Evolutionary conservation across 2,329 filamentous ascomycete species (phyloP).

Genomic region (Ilyonectria robusta): DNA sequence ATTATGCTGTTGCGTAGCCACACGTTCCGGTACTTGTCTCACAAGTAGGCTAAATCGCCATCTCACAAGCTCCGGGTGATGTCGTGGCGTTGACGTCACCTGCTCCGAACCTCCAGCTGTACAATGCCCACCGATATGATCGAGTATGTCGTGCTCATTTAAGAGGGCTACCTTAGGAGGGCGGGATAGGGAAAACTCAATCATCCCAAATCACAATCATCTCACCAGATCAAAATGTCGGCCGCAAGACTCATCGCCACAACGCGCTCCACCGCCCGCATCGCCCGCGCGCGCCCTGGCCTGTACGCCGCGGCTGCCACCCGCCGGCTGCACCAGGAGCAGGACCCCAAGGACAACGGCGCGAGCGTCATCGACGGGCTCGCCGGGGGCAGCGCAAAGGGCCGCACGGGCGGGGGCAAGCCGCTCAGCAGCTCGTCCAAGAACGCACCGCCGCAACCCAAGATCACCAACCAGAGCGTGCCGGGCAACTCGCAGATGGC

Average conservation of each 20-base stretch:
- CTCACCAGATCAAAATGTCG: conserved; percentile 11
- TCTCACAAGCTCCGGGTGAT: conserved; percentile 6
- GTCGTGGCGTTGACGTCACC: conserved; percentile 12
- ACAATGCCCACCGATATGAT: not conserved
- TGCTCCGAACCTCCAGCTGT: not conserved
- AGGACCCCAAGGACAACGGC: conserved; percentile 13
- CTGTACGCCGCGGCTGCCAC: conserved; percentile 21
- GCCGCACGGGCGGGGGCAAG: conserved; percentile 57
- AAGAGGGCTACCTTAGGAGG: conserved; percentile 3
- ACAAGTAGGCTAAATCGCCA: not conserved
- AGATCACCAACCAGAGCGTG: conserved; percentile 65
- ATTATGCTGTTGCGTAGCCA: not conserved
- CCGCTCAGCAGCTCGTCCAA: conserved; percentile 51
- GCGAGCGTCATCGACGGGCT: conserved; percentile 45
- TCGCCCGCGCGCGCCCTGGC: conserved; percentile 19
- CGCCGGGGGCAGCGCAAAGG: conserved; percentile 49
- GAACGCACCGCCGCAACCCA: conserved; percentile 61
- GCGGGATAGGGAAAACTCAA: not conserved
- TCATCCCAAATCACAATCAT: not conserved
- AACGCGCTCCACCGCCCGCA: conserved; percentile 29
- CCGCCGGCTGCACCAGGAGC: conserved; percentile 22
- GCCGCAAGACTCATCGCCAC: conserved; percentile 13
- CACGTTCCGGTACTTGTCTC: not conserved
- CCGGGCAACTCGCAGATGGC: conserved; percentile 50
- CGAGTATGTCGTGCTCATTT: not conserved